Conservation (phyloP, 2,329 filamentous ascomycete genomes). For the Colletotrichum caudatum region DNA sequence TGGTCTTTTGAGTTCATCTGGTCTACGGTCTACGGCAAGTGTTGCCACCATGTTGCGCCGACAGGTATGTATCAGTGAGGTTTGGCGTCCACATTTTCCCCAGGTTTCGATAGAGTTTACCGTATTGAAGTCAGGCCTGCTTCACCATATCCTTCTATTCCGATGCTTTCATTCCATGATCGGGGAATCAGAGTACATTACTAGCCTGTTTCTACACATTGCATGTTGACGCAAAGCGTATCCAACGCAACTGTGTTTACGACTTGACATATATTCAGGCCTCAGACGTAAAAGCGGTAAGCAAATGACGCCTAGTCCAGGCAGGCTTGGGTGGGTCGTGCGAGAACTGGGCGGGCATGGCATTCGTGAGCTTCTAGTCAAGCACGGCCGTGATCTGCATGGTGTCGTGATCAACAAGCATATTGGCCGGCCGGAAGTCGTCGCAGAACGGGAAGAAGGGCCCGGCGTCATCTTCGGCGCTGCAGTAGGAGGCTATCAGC, state of each 20-base stretch:
- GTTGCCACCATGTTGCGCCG: constrained; percentile 24
- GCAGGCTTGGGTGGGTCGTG: too few relatives aligned
- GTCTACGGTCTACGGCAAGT: constrained; percentile 16
- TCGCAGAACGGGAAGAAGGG: too few relatives aligned
- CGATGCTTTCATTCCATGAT: neutral
- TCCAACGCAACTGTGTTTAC: neutral
- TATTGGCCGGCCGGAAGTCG: too few relatives aligned
- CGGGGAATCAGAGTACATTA: neutral
- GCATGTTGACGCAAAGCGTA: neutral
- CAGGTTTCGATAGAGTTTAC: neutral
- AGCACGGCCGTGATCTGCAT: too few relatives aligned
- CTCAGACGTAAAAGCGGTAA: neutral
- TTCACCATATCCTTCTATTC: neutral
- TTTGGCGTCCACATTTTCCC: neutral
- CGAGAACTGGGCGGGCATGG: too few relatives aligned
- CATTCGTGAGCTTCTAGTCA: too few relatives aligned
- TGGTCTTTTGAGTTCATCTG: constrained; percentile 7
- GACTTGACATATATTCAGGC: neutral
- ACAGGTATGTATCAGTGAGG: neutral
- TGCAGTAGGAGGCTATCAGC: too few relatives aligned
- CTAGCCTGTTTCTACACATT: neutral
- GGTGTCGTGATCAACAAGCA: too few relatives aligned
- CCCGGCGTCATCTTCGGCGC: too few relatives aligned
- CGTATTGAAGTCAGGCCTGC: too few relatives aligned
- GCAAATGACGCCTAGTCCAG: too few relatives aligned